A percentile compares a stretch with the other conserved stretches of the same genome.
These are phyloP conservation scores for Scenedesmus sp. DNA, from an alignment of 163 green algal species.

Conservation along the genomic window DNA sequence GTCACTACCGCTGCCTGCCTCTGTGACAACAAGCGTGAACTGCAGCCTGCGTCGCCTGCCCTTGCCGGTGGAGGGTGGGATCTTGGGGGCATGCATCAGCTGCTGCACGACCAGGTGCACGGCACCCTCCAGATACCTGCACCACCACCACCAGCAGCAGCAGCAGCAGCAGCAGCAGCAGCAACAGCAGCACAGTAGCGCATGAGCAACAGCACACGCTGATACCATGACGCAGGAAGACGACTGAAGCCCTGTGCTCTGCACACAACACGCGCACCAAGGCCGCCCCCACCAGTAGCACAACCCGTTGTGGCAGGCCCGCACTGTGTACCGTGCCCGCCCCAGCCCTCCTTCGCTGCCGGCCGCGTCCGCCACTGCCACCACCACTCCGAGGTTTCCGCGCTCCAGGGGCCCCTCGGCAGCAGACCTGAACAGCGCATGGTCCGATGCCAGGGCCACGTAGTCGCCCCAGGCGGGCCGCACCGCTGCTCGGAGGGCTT, in stretches of 20 bases:
- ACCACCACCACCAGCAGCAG: background rate
- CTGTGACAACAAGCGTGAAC: background rate
- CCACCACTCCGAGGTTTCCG: conserved; percentile 21
- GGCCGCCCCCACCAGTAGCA: background rate
- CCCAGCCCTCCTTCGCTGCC: conserved; percentile 2
- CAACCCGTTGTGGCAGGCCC: background rate
- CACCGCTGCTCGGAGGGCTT: background rate
- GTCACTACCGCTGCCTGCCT: background rate
- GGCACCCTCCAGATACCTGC: conserved; percentile 27
- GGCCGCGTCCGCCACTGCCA: background rate
- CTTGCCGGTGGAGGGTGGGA: background rate
- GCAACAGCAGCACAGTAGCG: background rate
- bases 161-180: background rate
- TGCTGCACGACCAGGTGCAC: conserved; percentile 23
- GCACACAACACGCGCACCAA: no score
- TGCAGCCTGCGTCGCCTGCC: background rate
- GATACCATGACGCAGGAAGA: background rate
- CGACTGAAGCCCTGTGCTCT: no score
- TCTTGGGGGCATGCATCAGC: conserved; percentile 24
- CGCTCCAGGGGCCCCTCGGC: conserved; percentile 5
- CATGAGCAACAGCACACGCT: background rate
- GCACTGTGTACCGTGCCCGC: background rate
- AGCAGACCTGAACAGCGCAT: background rate
- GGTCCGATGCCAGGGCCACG: background rate
- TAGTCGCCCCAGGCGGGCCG: conserved; percentile 33